phyloP scores from a whole-genome alignment of 345 rosid species.

The Trapa incisa region DNA sequence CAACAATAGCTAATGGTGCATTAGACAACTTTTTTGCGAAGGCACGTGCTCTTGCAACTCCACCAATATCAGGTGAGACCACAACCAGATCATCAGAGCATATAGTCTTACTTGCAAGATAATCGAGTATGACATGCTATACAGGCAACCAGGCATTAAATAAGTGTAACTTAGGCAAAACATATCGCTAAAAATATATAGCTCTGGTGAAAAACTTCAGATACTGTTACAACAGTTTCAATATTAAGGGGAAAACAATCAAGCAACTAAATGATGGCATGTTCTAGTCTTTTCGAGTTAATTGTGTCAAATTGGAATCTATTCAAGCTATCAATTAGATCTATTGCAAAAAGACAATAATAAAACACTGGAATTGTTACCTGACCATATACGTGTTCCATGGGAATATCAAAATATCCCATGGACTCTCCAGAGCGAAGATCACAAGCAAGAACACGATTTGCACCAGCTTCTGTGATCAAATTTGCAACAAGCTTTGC shows the following conservation, averaged over 20 bases:
- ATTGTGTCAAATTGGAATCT: neutral
- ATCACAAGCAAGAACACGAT: constrained; percentile 97
- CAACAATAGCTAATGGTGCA: too few species aligned
- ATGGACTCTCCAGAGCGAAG: constrained; percentile 98
- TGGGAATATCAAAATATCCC: constrained; percentile 97
- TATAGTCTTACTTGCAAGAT: constrained; percentile 81
- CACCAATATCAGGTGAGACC: constrained; percentile 42
- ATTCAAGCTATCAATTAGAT: neutral
- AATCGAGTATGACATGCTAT: constrained; percentile 94
- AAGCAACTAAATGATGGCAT: neutral
- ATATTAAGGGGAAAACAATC: too few species aligned
- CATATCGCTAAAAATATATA: too few species aligned
- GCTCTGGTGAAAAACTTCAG: too few species aligned
- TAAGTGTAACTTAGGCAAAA: neutral
- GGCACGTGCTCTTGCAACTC: too few species aligned
- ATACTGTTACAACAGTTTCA: neutral
- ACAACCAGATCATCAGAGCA: constrained; percentile 76
- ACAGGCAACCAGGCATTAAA: neutral
- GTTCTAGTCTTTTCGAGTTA: neutral
- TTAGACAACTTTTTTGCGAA: too few species aligned
- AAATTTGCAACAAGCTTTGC: constrained; percentile 93
- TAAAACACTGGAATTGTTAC: constrained; percentile 19
- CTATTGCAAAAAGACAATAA: neutral
- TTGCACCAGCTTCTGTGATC: constrained; percentile 56
- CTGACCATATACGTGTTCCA: constrained; percentile 95